Evolutionary conservation across 129 eudicot species (phyloP).

Genomic region (Flaveria sonorensis): DNA sequence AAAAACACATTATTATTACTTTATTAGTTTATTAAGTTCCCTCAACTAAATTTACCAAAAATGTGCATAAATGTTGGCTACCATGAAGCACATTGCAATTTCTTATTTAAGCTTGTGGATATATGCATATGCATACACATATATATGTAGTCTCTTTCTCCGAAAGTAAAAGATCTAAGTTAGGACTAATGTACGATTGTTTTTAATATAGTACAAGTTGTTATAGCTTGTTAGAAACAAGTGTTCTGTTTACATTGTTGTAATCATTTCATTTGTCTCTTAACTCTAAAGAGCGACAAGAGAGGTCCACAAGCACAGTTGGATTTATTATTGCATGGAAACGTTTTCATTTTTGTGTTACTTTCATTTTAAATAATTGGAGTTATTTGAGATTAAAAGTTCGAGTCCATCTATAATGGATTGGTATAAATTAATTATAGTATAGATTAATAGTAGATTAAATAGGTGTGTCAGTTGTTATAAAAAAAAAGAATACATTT

Average conservation of each 20-base stretch:
- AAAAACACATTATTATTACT: background rate
- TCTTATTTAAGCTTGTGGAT: constrained; percentile 21
- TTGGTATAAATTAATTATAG: no score
- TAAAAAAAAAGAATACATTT: no score
- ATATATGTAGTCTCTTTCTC: background rate
- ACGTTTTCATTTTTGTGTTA: background rate
- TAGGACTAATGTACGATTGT: background rate
- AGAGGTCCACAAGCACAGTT: background rate
- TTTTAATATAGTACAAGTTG: constrained; percentile 9
- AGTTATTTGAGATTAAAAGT: no score
- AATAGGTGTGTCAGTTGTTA: no score
- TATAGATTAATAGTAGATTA: no score
- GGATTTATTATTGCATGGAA: background rate
- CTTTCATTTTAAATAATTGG: background rate
- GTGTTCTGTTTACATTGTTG: background rate
- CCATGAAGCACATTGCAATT: constrained; percentile 14
- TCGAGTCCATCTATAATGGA: no score
- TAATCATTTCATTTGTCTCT: background rate
- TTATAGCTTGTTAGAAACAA: background rate
- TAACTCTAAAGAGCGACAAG: constrained; percentile 6
- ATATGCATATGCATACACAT: background rate
- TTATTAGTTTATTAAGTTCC: background rate
- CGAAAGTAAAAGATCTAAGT: background rate
- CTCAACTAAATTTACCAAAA: constrained; percentile 26
- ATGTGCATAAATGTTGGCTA: constrained; percentile 33